phyloP scores from a whole-genome alignment of 371 early-diverging fungal species.

The Mucor indicus region DNA sequence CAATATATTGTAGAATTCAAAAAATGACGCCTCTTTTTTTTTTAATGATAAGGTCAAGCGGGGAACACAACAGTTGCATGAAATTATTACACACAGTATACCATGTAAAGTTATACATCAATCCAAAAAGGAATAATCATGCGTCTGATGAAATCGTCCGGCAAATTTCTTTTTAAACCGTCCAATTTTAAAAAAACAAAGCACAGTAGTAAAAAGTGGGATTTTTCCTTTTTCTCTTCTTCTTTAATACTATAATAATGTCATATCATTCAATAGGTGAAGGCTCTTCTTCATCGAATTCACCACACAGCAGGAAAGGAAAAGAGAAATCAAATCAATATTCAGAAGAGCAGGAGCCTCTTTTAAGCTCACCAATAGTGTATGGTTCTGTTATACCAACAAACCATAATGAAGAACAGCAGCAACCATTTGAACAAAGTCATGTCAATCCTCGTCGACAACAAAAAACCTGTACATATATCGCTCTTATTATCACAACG shows the following conservation, averaged over 20 bases:
- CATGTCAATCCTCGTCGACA: background rate
- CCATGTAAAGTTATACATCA: too few species aligned
- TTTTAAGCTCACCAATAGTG: background rate
- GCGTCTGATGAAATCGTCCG: too few species aligned
- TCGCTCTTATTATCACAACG: conserved; percentile 4
- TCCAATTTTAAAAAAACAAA: too few species aligned
- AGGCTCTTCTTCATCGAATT: conserved; percentile 4
- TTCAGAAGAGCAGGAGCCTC: background rate
- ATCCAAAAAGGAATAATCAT: too few species aligned
- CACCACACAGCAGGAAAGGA: background rate
- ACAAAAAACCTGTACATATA: conserved; percentile 18
- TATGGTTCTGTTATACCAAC: conserved; percentile 1
- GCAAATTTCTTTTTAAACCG: too few species aligned
- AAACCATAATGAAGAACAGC: background rate
- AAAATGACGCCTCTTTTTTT: too few species aligned
- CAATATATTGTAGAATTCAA: too few species aligned
- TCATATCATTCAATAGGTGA: conserved; percentile 5
- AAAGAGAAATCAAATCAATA: conserved; percentile 7
- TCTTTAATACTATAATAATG: background rate
- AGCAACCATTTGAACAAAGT: background rate
- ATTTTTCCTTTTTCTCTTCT: background rate
- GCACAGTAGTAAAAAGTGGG: too few species aligned
- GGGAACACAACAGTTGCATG: too few species aligned
- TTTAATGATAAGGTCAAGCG: too few species aligned
- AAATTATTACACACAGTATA: too few species aligned